Base-by-base conservation (phyloP, 2,329 filamentous ascomycete species). In the Exutisphaerella laricina region DNA sequence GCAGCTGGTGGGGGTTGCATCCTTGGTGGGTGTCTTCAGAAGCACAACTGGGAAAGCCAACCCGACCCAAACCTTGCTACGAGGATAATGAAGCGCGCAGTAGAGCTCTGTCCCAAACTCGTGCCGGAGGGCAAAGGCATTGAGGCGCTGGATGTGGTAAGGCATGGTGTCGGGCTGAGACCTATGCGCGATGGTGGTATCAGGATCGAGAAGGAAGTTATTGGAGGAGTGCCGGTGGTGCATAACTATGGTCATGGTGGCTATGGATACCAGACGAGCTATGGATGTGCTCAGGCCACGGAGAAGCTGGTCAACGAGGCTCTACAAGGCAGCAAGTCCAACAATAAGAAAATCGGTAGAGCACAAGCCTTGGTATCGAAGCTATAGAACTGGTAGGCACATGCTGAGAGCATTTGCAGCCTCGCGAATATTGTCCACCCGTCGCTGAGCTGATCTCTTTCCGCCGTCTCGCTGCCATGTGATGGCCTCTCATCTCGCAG, bases 21-120 rank as follows among this genome's bases (percentile, higher is more conserved):
- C 30, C 70, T 95, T 2, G 89, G 88, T n/a, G 89, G 89, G 2
- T 90, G 82, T 34, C 85, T 94, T 57, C 82, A 88, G 62, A 78
- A 83, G 56, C 75, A 80, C 20, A 84, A 81, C 58, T 94, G 87
- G 87, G 85, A 92, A 54, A 76, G 80, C 26, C 75, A 82, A 52
- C 80, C 84, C 1, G 88, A 95, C 57, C 82, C 83, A 0, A 87
- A 85, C 59, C 72, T 88, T n/a, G 86, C 88, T 0, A 67, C 76
- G 41, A 75, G 88, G 9, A 94, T 95, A 61, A 92, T 95, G 85
- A 80, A 82, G 66, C 77, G 88, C n/a, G 74, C 75, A 16, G 71
- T 86, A 4, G 75, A 78, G 22, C 63, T 79, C 21, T 78, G 79
- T 57, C 86, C 86, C 0, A 69, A 73, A 42, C 69, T 90, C 49